Evolutionary conservation across 139 green algal genomes (phyloP).

Genomic region (Chlorella sp.): DNA sequence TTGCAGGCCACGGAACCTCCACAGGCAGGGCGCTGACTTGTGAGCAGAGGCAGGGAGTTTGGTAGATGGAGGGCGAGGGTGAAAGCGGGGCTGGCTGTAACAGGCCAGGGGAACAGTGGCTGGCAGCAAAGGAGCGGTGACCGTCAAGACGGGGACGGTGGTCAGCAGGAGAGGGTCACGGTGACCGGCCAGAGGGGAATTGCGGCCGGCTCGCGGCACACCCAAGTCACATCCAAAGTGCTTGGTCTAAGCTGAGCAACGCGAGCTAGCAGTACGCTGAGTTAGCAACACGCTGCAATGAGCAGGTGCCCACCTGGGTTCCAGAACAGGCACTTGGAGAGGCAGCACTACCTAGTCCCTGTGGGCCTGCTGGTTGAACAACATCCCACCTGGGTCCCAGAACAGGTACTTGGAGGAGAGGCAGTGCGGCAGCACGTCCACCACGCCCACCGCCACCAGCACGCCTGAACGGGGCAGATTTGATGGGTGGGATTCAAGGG

Average conservation of each 20-base stretch:
- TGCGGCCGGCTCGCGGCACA: no score
- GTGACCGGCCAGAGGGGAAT: no score
- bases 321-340: slow-evolving; percentile 96
- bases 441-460: slow-evolving; percentile 91
- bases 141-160: no score
- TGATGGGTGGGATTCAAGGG: no score
- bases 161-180: no score
- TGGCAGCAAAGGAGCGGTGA: neutral
- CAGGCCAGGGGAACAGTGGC: neutral
- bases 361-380: no score
- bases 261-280: no score
- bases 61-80: neutral
- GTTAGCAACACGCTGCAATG: no score
- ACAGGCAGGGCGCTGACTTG: neutral
- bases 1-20: no score
- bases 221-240: no score
- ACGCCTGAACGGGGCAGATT: slow-evolving; percentile 1
- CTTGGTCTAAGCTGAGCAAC: no score
- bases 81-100: neutral
- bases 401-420: slow-evolving; percentile 94
- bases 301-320: neutral
- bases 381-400: slow-evolving; percentile 79
- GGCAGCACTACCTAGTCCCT: no score
- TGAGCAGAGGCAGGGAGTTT: neutral
- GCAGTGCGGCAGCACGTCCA: slow-evolving; percentile 90